Evolutionary conservation across 2,329 filamentous ascomycete genomes (phyloP).

Genomic region (Onygenales sp.): DNA sequence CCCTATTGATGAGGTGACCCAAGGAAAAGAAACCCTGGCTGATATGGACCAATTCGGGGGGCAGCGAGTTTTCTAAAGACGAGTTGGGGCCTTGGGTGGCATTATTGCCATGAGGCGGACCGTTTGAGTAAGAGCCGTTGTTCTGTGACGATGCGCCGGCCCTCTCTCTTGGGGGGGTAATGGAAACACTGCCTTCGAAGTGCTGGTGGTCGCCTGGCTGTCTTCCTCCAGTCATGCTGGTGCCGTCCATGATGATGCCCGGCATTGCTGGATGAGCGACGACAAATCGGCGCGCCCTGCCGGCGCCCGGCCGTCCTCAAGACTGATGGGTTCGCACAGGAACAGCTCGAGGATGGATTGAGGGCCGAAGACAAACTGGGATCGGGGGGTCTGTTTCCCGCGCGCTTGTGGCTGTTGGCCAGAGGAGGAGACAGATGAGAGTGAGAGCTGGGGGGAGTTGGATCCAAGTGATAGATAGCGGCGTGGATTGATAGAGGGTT

Average conservation of each 20-base stretch:
- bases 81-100: not conserved
- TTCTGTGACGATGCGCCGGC: not conserved
- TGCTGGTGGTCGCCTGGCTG: not conserved
- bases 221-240: not conserved
- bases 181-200: not conserved
- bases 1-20: conserved; percentile 62
- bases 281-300: conserved; percentile 3
- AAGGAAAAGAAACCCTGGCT: conserved; percentile 68
- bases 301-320: conserved; percentile 5
- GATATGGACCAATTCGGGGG: conserved; percentile 56
- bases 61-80: conserved; percentile 20
- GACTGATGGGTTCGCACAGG: not conserved
- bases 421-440: no score
- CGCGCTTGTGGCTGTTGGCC: no score
- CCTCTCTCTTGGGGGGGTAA: not conserved
- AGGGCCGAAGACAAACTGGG: not conserved
- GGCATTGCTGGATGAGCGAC: conserved; percentile 25
- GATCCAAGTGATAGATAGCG: no score
- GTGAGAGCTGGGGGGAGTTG: no score
- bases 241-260: conserved; percentile 31
- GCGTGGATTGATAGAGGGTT: no score
- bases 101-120: conserved; percentile 5
- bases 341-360: not conserved
- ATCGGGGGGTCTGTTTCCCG: no score
- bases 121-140: conserved; percentile 5